A percentile compares a stretch with the other conserved stretches of the same genome.
phyloP scores from a whole-genome alignment of 164 flowering plant species.

The Magnolia changhungtana region DNA sequence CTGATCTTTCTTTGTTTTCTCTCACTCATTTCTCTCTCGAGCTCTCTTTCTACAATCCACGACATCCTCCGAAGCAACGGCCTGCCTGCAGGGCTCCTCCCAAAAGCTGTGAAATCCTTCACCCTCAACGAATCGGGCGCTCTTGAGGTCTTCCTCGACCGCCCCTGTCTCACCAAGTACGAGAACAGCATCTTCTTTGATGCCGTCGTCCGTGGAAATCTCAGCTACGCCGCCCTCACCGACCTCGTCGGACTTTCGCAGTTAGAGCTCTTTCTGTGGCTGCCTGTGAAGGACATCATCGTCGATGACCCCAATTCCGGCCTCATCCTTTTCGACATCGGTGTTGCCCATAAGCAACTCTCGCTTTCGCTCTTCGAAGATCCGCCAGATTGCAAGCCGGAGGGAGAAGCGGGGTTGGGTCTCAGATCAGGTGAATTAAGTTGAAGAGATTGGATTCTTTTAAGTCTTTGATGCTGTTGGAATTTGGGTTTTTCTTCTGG shows the following conservation, averaged over 20 bases:
- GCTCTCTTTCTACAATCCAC: constrained; percentile 39
- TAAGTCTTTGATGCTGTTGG: neutral
- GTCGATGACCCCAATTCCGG: constrained; percentile 76
- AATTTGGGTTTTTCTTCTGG: neutral
- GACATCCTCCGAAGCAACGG: constrained; percentile 62
- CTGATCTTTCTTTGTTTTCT: neutral
- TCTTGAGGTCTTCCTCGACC: constrained; percentile 56
- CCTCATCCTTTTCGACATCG: constrained; percentile 68
- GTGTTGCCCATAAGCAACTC: constrained; percentile 73
- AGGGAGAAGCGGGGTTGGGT: constrained; percentile 2
- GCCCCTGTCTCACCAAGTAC: constrained; percentile 67
- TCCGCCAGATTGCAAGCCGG: constrained; percentile 39
- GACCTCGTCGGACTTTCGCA: constrained; percentile 69
- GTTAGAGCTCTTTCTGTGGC: constrained; percentile 86
- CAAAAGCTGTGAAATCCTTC: constrained; percentile 60
- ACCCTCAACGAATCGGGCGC: constrained; percentile 43
- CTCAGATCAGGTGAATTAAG: neutral
- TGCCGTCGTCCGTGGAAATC: constrained; percentile 61
- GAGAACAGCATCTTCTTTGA: constrained; percentile 72
- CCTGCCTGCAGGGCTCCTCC: constrained; percentile 68
- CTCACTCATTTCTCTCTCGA: neutral
- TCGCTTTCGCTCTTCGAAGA: constrained; percentile 85
- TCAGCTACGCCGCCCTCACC: constrained; percentile 63
- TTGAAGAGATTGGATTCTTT: neutral
- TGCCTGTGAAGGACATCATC: constrained; percentile 74